Evolutionary conservation across 768 basidiomycete species (phyloP), one percentile per base, ranked within the genome.

Genomic region (Calocera viscosa): DNA sequence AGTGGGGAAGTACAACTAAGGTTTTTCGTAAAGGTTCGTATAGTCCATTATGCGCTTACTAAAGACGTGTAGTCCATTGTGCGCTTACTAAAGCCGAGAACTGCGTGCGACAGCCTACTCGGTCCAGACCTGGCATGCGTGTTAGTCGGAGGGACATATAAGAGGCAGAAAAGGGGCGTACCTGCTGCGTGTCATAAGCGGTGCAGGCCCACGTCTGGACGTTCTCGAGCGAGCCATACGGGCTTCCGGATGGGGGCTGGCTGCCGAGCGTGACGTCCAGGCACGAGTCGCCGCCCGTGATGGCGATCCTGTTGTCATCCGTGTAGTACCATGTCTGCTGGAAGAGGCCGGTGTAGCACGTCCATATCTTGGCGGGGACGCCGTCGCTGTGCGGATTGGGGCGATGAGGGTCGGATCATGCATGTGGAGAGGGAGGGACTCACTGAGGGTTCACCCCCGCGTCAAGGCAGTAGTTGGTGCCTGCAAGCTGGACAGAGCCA

Each of bases 241-340:
- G 39, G 19, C 39, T 40, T 40, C 39, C 39, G 10, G 39, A 19
- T 10, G 39, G 11, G 10, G 39, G 39, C 39, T 19, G 11, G 39
- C 39, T 40, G 11, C 19, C 39, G 11, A 10, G 10, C 11, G 39
- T 40, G 11, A 64, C 67, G 28, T 47, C 63, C 60, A 24, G 34
- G 40, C 68, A 40, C 65, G 28, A 17, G 43, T 49, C 14, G 71
- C 32, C 17, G 19, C 39, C 39, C 11, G 39, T 40, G 19, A 40
- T 40, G 39, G 71, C 68, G 22, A 73, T 70, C 30, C 65, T 39
- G 35, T 69, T 67, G 64, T 72, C 73, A 0, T 67, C 66, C 12
- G 68, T 70, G 49, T 68, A 70, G 64, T 70, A 70, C 72, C 72
- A 74, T 19, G 64, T 68, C 63, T 74, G 72, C 22, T 70, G 69